Conservation (phyloP, 106 monocot genomes). For the Hemerocallis citrina region DNA sequence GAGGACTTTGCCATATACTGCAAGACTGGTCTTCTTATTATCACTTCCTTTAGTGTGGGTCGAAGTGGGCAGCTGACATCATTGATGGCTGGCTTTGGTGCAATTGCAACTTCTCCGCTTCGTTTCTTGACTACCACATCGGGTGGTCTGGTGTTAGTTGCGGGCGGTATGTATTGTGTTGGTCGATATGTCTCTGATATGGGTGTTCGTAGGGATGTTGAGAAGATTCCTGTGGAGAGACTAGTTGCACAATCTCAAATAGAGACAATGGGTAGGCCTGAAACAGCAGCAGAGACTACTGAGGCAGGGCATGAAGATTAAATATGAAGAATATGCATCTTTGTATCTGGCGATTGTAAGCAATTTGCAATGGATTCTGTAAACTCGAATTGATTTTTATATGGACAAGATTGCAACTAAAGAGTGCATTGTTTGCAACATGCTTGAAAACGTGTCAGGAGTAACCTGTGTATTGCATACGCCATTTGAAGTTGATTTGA, state of each 20-base stretch:
- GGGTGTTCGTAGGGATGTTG: conserved; percentile 54
- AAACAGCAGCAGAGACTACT: background rate
- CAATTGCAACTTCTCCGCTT: conserved; percentile 49
- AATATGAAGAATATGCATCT: background rate
- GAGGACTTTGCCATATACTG: conserved; percentile 96
- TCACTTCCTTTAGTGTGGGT: conserved; percentile 35
- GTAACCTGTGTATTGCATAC: too few relatives aligned
- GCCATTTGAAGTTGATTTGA: too few relatives aligned
- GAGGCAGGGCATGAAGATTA: background rate
- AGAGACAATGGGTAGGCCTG: background rate
- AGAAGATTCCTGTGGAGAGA: conserved; percentile 52
- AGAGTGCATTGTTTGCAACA: too few relatives aligned
- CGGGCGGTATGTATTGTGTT: conserved; percentile 51
- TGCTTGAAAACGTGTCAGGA: too few relatives aligned
- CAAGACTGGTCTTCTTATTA: conserved; percentile 72
- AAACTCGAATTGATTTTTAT: too few relatives aligned
- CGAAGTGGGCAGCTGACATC: conserved; percentile 66
- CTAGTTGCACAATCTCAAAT: conserved; percentile 17
- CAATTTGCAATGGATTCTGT: too few relatives aligned
- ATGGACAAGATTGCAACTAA: too few relatives aligned
- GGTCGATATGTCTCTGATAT: conserved; percentile 60
- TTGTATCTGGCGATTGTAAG: too few relatives aligned
- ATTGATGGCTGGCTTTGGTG: conserved; percentile 37
- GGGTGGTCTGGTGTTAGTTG: conserved; percentile 28
- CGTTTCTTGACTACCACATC: conserved; percentile 40